phyloP scores from a whole-genome alignment of 495 filamentous ascomycete genomes.

The Trypethelium eluteriae region DNA sequence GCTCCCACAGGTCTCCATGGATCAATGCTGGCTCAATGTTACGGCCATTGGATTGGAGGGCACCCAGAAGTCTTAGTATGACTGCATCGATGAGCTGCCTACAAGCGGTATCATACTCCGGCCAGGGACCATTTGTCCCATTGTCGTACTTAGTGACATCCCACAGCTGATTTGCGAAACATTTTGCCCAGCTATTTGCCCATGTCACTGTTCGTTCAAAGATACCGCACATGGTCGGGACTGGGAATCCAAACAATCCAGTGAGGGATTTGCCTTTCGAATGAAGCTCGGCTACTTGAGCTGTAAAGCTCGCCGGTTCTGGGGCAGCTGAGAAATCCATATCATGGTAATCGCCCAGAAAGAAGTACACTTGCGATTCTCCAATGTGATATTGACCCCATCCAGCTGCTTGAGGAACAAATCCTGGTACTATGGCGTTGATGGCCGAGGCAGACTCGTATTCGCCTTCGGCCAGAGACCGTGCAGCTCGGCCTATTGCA shows the following conservation, averaged over 20 bases:
- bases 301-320: slow-evolving; percentile 9
- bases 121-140: slow-evolving; percentile 22
- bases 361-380: slow-evolving; percentile 12
- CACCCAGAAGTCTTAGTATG: slow-evolving; percentile 18
- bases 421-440: slow-evolving; percentile 9
- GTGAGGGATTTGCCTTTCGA: slow-evolving; percentile 15
- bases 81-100: slow-evolving; percentile 12
- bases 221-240: slow-evolving; percentile 6
- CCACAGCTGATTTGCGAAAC: slow-evolving; percentile 19
- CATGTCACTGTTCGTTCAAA: slow-evolving; percentile 19
- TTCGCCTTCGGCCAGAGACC: slow-evolving; percentile 24
- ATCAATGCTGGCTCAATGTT: slow-evolving; percentile 18
- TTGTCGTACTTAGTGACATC: slow-evolving; percentile 23
- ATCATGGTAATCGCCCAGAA: slow-evolving; percentile 17
- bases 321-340: slow-evolving; percentile 16
- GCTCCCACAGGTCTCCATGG: slow-evolving; percentile 19
- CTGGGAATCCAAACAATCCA: slow-evolving; percentile 17
- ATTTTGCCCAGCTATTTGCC: slow-evolving; percentile 17
- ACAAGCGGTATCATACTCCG: slow-evolving; percentile 14
- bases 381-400: neutral
- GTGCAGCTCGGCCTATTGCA: slow-evolving; percentile 22
- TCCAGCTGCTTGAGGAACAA: neutral
- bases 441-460: slow-evolving; percentile 25
- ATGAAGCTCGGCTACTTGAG: slow-evolving; percentile 16
- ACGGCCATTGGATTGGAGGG: slow-evolving; percentile 17